Evolutionary conservation across 2,329 filamentous ascomycete species (phyloP).

Genomic region (Ceratocystiopsis sp.): DNA sequence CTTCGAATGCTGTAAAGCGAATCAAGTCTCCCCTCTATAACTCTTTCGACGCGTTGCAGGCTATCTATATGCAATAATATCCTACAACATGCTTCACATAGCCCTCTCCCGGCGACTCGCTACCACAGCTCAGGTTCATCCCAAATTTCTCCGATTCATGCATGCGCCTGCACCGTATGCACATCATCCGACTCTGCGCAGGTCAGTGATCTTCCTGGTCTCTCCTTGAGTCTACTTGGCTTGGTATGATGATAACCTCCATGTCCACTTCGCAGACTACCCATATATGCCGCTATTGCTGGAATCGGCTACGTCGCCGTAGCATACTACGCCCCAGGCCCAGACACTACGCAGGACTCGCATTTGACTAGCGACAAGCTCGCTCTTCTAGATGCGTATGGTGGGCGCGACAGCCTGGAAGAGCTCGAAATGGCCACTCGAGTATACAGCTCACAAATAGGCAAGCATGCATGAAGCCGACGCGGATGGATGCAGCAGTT

Average conservation of each 20-base stretch:
- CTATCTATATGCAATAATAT: no score
- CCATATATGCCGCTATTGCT: constrained; percentile 2
- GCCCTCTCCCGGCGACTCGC: constrained; percentile 4
- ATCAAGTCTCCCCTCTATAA: no score
- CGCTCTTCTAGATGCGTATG: constrained; percentile 15
- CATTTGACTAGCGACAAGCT: constrained; percentile 1
- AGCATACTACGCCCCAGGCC: background rate
- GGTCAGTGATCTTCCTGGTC: background rate
- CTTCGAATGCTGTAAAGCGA: no score
- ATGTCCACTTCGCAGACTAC: constrained; percentile 1
- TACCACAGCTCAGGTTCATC: constrained; percentile 15
- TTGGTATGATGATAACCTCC: constrained; percentile 3
- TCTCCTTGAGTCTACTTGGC: background rate
- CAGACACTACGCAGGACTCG: constrained; percentile 1
- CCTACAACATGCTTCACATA: background rate
- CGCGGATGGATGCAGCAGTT: no score
- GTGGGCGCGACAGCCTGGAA: constrained; percentile 15
- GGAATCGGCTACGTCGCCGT: constrained; percentile 5
- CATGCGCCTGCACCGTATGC: constrained; percentile 6
- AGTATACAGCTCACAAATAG: constrained; percentile 14
- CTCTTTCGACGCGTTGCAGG: no score
- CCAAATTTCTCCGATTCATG: constrained; percentile 16
- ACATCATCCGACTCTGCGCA: no score
- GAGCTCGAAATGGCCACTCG: constrained; percentile 15
- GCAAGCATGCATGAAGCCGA: no score